phyloP scores from a whole-genome alignment of 2,329 filamentous ascomycete genomes.

The Scortechinia acanthostroma region DNA sequence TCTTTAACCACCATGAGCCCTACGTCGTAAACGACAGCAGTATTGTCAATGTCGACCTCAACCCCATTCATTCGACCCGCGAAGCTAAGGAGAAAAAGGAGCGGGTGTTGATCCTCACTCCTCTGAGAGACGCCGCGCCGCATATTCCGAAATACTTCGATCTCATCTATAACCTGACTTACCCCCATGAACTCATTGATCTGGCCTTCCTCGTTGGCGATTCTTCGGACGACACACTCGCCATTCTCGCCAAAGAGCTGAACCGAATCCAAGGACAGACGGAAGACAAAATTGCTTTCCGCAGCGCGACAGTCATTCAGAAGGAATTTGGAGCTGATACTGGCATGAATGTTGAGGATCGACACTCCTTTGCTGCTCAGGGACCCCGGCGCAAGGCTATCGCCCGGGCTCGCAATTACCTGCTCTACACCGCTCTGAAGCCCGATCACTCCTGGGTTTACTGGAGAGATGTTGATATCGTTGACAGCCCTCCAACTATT shows the following conservation, averaged over 20 bases:
- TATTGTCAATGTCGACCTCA: slow-evolving; percentile 58
- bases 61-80: slow-evolving; percentile 53
- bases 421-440: slow-evolving; percentile 61
- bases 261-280: slow-evolving; percentile 57
- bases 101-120: slow-evolving; percentile 64
- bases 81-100: slow-evolving; percentile 57
- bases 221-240: slow-evolving; percentile 63
- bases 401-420: slow-evolving; percentile 64
- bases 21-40: slow-evolving; percentile 58
- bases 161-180: slow-evolving; percentile 61
- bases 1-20: slow-evolving; percentile 69
- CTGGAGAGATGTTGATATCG: slow-evolving; percentile 71
- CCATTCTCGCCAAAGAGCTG: slow-evolving; percentile 56
- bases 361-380: slow-evolving; percentile 62
- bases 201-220: slow-evolving; percentile 69
- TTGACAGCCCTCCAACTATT: slow-evolving; percentile 63
- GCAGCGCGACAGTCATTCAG: slow-evolving; percentile 58
- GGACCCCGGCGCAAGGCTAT: slow-evolving; percentile 66
- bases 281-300: slow-evolving; percentile 53
- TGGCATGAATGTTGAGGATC: slow-evolving; percentile 38
- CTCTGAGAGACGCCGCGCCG: slow-evolving; percentile 58
- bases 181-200: slow-evolving; percentile 70
- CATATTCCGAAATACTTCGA: slow-evolving; percentile 67
- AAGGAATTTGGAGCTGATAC: slow-evolving; percentile 60
- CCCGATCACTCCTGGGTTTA: slow-evolving; percentile 73